phyloP scores from a whole-genome alignment of 2,329 filamentous ascomycete species.

The Alternaria gansuensis region DNA sequence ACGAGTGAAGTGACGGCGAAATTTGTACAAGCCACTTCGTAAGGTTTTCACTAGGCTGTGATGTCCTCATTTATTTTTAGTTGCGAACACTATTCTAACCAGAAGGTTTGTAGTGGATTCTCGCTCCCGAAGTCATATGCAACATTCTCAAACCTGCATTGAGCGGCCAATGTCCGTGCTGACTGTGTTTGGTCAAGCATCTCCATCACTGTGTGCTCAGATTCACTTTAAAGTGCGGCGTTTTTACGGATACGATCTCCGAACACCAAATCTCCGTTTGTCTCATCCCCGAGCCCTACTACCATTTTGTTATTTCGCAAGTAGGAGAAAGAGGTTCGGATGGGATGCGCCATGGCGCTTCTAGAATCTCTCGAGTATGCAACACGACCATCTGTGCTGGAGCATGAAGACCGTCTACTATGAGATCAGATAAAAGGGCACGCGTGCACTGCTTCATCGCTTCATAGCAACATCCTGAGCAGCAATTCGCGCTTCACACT shows the following conservation, averaged over 20 bases:
- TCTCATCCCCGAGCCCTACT: neutral
- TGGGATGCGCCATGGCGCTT: neutral
- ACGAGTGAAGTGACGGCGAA: neutral
- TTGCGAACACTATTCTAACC: neutral
- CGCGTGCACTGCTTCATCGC: neutral
- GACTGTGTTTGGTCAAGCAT: constrained; percentile 5
- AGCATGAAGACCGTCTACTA: neutral
- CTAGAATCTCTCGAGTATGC: neutral
- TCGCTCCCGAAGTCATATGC: neutral
- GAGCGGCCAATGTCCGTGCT: neutral
- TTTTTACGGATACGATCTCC: constrained; percentile 1
- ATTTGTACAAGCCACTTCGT: neutral
- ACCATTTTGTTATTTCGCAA: neutral
- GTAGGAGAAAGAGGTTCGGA: neutral
- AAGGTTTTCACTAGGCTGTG: neutral
- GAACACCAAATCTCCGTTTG: constrained; percentile 11
- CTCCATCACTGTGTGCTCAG: constrained; percentile 2
- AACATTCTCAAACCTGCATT: neutral
- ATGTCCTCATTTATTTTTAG: too few relatives aligned
- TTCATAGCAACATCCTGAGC: constrained; percentile 13
- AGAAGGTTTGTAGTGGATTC: neutral
- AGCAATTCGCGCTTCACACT: neutral
- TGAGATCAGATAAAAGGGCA: constrained; percentile 9
- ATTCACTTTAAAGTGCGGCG: neutral
- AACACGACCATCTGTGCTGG: neutral